Conservation (phyloP, 352 stramenopile genomes). For the Phytopythium boreale region DNA sequence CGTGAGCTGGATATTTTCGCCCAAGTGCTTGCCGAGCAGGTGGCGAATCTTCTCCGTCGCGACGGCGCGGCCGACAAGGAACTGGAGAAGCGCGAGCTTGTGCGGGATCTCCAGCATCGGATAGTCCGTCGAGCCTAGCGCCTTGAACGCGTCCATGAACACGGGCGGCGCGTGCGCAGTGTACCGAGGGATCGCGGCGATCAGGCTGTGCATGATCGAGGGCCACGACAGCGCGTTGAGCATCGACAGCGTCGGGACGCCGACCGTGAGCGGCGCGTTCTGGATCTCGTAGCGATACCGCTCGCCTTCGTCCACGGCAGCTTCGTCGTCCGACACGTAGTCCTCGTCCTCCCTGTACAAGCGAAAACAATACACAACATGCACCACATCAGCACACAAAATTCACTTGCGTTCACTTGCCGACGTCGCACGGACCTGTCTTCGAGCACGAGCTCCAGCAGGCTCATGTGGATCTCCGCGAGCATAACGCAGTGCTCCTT, state of each 20-base stretch:
- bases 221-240: slow-evolving; percentile 83
- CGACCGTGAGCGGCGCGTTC: slow-evolving; percentile 73
- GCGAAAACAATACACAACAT: background rate
- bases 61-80: slow-evolving; percentile 58
- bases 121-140: slow-evolving; percentile 52
- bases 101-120: slow-evolving; percentile 43
- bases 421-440: slow-evolving; percentile 31
- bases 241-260: slow-evolving; percentile 72
- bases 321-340: slow-evolving; percentile 83
- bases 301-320: slow-evolving; percentile 73
- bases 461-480: slow-evolving; percentile 81
- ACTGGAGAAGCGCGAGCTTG: slow-evolving; percentile 72
- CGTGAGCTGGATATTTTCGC: slow-evolving; percentile 45
- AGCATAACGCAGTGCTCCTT: slow-evolving; percentile 45
- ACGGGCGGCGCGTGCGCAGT: slow-evolving; percentile 31
- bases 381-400: background rate
- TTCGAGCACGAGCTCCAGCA: slow-evolving; percentile 78
- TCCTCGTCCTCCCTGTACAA: slow-evolving; percentile 69
- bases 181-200: slow-evolving; percentile 69
- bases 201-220: slow-evolving; percentile 62
- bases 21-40: slow-evolving; percentile 56
- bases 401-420: background rate
- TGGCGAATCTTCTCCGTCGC: slow-evolving; percentile 63
- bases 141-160: slow-evolving; percentile 46
- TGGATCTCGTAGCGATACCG: slow-evolving; percentile 81